These are phyloP conservation scores for Calonectria multiphialidica DNA, from an alignment of 2,329 filamentous ascomycete species.

Conservation along the genomic window DNA sequence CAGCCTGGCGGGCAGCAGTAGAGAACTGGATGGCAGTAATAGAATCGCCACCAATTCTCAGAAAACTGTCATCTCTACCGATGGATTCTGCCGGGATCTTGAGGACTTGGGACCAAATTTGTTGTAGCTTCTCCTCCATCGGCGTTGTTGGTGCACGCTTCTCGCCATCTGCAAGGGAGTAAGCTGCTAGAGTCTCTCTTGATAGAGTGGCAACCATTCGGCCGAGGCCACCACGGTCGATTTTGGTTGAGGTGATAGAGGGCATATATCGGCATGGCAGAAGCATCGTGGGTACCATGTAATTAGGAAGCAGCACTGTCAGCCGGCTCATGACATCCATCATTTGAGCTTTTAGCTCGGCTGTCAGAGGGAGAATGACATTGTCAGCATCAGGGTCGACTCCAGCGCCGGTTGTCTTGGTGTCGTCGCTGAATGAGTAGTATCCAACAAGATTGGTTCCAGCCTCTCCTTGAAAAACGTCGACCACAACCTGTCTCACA, in stretches of 20 bases:
- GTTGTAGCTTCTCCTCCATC: constrained; percentile 29
- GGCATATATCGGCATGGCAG: constrained; percentile 29
- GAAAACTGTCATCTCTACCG: constrained; percentile 19
- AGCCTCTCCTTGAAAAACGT: constrained; percentile 3
- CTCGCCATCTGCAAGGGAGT: background rate
- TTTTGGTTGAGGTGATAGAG: constrained; percentile 29
- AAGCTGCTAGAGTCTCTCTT: constrained; percentile 8
- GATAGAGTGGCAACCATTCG: constrained; percentile 18
- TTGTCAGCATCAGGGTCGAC: background rate
- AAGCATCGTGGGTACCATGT: constrained; percentile 35
- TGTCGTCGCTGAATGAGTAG: constrained; percentile 1
- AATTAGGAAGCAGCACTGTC: constrained; percentile 15
- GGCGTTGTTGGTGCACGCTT: background rate
- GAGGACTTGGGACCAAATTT: constrained; percentile 44
- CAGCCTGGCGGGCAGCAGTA: constrained; percentile 9
- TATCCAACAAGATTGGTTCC: constrained; percentile 11
- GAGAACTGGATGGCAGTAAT: constrained; percentile 41
- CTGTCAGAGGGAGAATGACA: background rate
- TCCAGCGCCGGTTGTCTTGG: background rate
- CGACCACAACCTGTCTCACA: background rate
- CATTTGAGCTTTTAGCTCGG: background rate
- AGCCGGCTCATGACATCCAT: background rate
- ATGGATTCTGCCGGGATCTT: constrained; percentile 45
- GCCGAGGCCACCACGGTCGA: constrained; percentile 24
- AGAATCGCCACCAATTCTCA: constrained; percentile 26